These are phyloP conservation scores for Micractinium conductrix DNA, from an alignment of 139 green algal species.

Conservation along the genomic window DNA sequence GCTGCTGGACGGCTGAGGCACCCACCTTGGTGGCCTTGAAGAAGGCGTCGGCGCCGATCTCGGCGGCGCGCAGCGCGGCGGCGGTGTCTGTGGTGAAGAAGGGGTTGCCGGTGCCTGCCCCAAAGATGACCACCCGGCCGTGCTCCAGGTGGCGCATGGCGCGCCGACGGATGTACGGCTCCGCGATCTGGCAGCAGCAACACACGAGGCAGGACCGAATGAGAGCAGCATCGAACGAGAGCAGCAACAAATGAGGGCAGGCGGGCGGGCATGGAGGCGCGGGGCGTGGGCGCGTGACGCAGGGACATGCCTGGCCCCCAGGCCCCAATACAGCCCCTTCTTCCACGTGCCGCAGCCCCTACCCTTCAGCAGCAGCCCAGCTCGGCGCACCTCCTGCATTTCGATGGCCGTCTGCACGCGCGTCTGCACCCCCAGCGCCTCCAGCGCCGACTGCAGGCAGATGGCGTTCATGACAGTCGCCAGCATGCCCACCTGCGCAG, in stretches of 20 bases:
- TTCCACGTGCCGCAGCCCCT: no score
- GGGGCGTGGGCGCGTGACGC: no score
- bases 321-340: no score
- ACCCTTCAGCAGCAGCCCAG: no score
- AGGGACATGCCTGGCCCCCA: not conserved
- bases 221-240: not conserved
- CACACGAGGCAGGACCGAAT: no score
- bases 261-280: not conserved
- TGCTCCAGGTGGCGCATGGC: conserved; percentile 96
- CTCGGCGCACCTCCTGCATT: conserved; percentile 67
- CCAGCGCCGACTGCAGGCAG: conserved; percentile 73
- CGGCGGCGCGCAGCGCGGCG: conserved; percentile 93
- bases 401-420: conserved; percentile 95
- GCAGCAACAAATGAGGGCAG: not conserved
- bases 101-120: conserved; percentile 94
- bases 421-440: conserved; percentile 72
- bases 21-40: conserved; percentile 93
- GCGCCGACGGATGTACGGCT: conserved; percentile 96
- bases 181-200: conserved; percentile 80
- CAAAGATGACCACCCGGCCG: conserved; percentile 97
- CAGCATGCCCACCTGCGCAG: conserved; percentile 99
- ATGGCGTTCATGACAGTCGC: conserved; percentile 99
- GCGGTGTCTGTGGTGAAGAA: conserved; percentile 99
- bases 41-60: conserved; percentile 93
- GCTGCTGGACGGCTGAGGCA: no score